Evolutionary conservation across 495 filamentous ascomycete species (phyloP).

Genomic region (Xylaria telfairii): DNA sequence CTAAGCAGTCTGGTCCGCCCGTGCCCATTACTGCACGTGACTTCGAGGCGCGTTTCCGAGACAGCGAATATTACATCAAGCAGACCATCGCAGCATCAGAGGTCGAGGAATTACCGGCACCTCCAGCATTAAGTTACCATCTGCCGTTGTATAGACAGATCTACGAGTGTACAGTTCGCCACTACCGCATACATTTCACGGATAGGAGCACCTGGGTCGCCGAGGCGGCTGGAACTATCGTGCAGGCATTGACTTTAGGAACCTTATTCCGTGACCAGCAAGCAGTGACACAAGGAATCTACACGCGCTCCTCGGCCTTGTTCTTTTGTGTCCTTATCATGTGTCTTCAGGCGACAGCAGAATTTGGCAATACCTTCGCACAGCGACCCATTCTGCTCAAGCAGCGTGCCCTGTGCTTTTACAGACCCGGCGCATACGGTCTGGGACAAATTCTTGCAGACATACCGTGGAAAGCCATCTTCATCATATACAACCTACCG

Average conservation of each 20-base stretch:
- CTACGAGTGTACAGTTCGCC: conserved; percentile 27
- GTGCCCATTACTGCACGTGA: conserved; percentile 64
- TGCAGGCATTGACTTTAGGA: conserved; percentile 36
- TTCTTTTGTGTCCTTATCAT: conserved; percentile 56
- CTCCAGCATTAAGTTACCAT: conserved; percentile 28
- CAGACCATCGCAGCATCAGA: neutral
- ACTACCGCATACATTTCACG: conserved; percentile 30
- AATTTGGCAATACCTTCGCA: conserved; percentile 66
- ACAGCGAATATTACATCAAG: conserved; percentile 61
- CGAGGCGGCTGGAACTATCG: conserved; percentile 32
- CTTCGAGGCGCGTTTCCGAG: conserved; percentile 71
- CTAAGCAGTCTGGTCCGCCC: conserved; percentile 48
- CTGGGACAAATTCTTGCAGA: conserved; percentile 65
- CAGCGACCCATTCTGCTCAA: conserved; percentile 70
- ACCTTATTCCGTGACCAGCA: conserved; percentile 39
- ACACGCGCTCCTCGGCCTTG: conserved; percentile 38
- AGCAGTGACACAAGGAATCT: conserved; percentile 21
- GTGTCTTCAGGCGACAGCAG: conserved; percentile 50
- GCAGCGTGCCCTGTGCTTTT: conserved; percentile 62
- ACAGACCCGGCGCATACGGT: conserved; percentile 66
- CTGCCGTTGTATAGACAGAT: conserved; percentile 30
- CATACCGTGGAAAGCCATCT: conserved; percentile 12
- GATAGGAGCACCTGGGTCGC: conserved; percentile 32
- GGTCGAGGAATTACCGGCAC: conserved; percentile 16
- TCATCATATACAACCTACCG: conserved; percentile 63